Evolutionary conservation across 2,329 filamentous ascomycete species (phyloP).

Genomic region (Ilyonectria destructans): DNA sequence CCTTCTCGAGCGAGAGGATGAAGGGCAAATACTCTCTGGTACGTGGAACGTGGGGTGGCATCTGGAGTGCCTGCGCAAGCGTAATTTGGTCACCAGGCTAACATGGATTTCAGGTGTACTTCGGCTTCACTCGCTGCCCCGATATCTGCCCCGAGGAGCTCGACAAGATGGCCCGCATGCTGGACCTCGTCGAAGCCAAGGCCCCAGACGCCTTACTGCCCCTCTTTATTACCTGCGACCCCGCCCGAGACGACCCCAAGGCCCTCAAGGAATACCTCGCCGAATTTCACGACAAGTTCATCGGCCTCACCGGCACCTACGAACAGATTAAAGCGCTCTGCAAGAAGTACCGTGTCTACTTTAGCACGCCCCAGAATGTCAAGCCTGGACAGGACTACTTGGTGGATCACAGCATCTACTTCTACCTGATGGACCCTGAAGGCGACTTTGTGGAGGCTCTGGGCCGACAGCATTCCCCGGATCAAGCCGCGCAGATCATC

Average conservation of each 20-base stretch:
- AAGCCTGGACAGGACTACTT: slow-evolving; percentile 96
- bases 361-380: slow-evolving; percentile 90
- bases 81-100: slow-evolving; percentile 9
- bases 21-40: slow-evolving; percentile 89
- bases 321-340: slow-evolving; percentile 95
- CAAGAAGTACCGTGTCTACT: slow-evolving; percentile 97
- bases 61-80: background rate
- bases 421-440: slow-evolving; percentile 99
- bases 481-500: slow-evolving; percentile 88
- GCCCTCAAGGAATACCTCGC: slow-evolving; percentile 88
- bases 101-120: slow-evolving; percentile 81
- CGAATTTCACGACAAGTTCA: slow-evolving; percentile 90
- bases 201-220: slow-evolving; percentile 74
- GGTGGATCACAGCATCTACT: slow-evolving; percentile 99
- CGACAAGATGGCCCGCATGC: slow-evolving; percentile 98
- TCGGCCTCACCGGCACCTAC: slow-evolving; percentile 94
- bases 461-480: slow-evolving; percentile 92
- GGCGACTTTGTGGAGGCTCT: slow-evolving; percentile 98
- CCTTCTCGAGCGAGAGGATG: slow-evolving; percentile 85
- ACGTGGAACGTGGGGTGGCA: slow-evolving; percentile 52
- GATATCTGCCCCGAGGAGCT: slow-evolving; percentile 99
- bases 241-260: slow-evolving; percentile 88
- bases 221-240: slow-evolving; percentile 96
- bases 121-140: slow-evolving; percentile 97
- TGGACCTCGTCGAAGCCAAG: slow-evolving; percentile 78